Evolutionary conservation across 345 rosid genomes (phyloP).

Genomic region (Syzygium aromaticum): DNA sequence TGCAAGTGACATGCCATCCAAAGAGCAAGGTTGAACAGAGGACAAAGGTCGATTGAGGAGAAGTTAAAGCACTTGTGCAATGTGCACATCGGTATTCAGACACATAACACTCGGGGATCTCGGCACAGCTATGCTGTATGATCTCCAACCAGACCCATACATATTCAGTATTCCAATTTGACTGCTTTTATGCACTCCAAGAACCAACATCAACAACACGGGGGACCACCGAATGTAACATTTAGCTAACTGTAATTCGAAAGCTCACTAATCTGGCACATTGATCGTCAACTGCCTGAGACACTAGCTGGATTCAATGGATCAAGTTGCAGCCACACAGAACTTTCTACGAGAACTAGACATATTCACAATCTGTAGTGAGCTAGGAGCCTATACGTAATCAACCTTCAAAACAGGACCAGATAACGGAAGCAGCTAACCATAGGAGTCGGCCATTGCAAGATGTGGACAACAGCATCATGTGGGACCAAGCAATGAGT

Average conservation of each 20-base stretch:
- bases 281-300: not conserved
- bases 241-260: not conserved
- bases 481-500: not conserved
- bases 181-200: not conserved
- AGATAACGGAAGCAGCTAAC: not conserved
- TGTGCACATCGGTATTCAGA: not conserved
- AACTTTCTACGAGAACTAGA: not conserved
- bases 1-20: not conserved
- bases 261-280: not conserved
- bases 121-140: not conserved
- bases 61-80: not conserved
- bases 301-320: not conserved
- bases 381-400: not conserved
- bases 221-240: not conserved
- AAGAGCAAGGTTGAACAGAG: not conserved
- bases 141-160: not conserved
- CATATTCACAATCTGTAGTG: not conserved
- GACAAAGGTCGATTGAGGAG: not conserved
- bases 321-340: not conserved
- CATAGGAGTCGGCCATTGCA: not conserved
- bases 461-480: not conserved
- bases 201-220: not conserved
- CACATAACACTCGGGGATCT: not conserved
- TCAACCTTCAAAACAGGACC: not conserved
- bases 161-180: not conserved